These are phyloP conservation scores for Candida insectalens DNA, from an alignment of 805 yeast species.

Conservation along the genomic window DNA sequence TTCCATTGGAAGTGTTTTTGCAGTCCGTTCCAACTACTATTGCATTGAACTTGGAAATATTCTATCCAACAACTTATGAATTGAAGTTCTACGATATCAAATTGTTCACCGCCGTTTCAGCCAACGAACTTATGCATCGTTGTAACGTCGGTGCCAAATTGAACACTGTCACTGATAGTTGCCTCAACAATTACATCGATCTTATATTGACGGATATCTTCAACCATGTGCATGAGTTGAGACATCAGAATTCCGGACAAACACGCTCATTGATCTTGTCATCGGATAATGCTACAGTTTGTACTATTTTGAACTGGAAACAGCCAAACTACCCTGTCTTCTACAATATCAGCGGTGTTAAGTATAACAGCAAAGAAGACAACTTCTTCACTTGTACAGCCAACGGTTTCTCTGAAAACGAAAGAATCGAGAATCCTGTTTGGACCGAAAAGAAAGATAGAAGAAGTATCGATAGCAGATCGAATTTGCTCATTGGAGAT, in stretches of 20 bases:
- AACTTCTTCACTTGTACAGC: conserved; percentile 30
- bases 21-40: conserved; percentile 45
- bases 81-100: conserved; percentile 20
- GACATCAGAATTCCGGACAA: conserved; percentile 19
- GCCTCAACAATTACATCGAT: conserved; percentile 71
- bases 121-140: conserved; percentile 9
- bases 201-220: conserved; percentile 61
- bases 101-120: conserved; percentile 14
- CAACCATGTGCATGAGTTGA: conserved; percentile 56
- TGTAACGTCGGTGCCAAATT: conserved; percentile 4
- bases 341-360: conserved; percentile 66
- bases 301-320: conserved; percentile 94
- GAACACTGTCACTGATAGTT: conserved; percentile 17
- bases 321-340: conserved; percentile 97
- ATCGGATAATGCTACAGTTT: conserved; percentile 80
- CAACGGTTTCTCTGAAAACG: conserved; percentile 25
- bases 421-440: conserved; percentile 3
- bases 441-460: background rate
- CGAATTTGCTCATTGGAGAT: conserved; percentile 21
- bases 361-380: conserved; percentile 20
- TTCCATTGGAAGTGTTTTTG: conserved; percentile 54
- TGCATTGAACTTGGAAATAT: conserved; percentile 63
- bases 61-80: conserved; percentile 55
- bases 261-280: conserved; percentile 72
- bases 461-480: background rate